Percentiles rank a stretch among this genome's conserved stretches.
These are phyloP conservation scores for Sphaerobolus stellatus DNA, from an alignment of 1,284 basidiomycete genomes.

Conservation along the genomic window DNA sequence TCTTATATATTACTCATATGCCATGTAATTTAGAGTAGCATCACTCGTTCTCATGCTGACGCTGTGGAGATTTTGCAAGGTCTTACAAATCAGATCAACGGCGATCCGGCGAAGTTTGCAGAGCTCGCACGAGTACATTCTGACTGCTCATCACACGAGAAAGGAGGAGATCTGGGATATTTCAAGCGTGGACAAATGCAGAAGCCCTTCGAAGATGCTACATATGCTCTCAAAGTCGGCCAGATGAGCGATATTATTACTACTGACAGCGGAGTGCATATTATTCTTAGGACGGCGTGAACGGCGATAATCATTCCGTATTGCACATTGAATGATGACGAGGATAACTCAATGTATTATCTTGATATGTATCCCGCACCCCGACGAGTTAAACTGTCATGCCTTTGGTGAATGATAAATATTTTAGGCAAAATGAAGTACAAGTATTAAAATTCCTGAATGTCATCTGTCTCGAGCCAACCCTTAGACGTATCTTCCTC, in stretches of 20 bases:
- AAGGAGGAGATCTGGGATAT: slow-evolving; percentile 83
- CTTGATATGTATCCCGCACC: no score
- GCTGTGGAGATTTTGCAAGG: slow-evolving; percentile 75
- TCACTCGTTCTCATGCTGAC: slow-evolving; percentile 89
- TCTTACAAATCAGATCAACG: slow-evolving; percentile 62
- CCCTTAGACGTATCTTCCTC: slow-evolving; percentile 35
- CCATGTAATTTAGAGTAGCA: slow-evolving; percentile 53
- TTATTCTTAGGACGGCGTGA: slow-evolving; percentile 88
- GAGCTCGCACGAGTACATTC: slow-evolving; percentile 74
- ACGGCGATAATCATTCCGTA: neutral
- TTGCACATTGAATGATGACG: no score
- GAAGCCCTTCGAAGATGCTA: slow-evolving; percentile 93
- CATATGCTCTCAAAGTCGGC: slow-evolving; percentile 79
- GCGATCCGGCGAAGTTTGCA: slow-evolving; percentile 66
- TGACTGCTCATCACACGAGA: slow-evolving; percentile 83
- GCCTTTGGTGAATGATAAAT: neutral
- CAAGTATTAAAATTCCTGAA: slow-evolving; percentile 48
- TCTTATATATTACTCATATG: neutral
- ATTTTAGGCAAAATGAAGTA: neutral
- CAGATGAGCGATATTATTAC: slow-evolving; percentile 85
- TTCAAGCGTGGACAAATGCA: slow-evolving; percentile 95
- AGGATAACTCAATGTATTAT: no score
- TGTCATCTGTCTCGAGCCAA: slow-evolving; percentile 70
- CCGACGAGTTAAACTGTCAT: neutral
- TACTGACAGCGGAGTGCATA: slow-evolving; percentile 95